Evolutionary conservation across 805 yeast genomes (phyloP).

Genomic region (Suhomyces prunicola): DNA sequence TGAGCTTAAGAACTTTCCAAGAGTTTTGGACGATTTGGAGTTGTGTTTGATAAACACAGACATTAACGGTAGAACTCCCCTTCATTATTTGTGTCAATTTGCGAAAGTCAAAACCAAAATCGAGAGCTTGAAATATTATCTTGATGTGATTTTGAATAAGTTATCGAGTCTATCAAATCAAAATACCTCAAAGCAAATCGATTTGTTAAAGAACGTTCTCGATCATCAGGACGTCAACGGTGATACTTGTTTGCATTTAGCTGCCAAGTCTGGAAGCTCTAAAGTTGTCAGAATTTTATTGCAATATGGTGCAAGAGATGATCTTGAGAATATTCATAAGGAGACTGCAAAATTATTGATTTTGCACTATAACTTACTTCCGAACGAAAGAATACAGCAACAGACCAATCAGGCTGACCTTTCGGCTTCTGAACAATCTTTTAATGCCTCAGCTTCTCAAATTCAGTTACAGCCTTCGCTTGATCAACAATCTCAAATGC

Average conservation of each 20-base stretch:
- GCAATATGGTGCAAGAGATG: slow-evolving; percentile 79
- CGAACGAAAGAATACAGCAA: slow-evolving; percentile 5
- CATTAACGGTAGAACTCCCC: slow-evolving; percentile 65
- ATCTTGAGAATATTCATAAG: slow-evolving; percentile 38
- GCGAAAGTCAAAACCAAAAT: slow-evolving; percentile 64
- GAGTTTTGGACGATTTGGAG: slow-evolving; percentile 69
- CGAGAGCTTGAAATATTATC: slow-evolving; percentile 79
- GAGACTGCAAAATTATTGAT: slow-evolving; percentile 45
- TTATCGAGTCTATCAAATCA: slow-evolving; percentile 46
- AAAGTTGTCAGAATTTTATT: slow-evolving; percentile 76
- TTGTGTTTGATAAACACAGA: slow-evolving; percentile 80
- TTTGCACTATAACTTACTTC: slow-evolving; percentile 35
- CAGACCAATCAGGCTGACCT: not conserved
- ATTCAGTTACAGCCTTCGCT: not conserved
- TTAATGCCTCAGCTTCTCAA: not conserved
- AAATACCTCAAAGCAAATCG: slow-evolving; percentile 46
- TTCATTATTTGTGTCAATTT: slow-evolving; percentile 80
- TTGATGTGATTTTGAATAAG: slow-evolving; percentile 72
- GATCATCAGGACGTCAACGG: slow-evolving; percentile 82
- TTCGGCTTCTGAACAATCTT: not conserved
- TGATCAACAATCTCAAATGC: not conserved
- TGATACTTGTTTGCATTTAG: slow-evolving; percentile 81
- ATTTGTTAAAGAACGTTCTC: slow-evolving; percentile 57
- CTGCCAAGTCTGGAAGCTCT: slow-evolving; percentile 62
- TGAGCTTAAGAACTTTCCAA: slow-evolving; percentile 75